Evolutionary conservation across 495 filamentous ascomycete species (phyloP).

Genomic region (Pseudevernia furfuracea): DNA sequence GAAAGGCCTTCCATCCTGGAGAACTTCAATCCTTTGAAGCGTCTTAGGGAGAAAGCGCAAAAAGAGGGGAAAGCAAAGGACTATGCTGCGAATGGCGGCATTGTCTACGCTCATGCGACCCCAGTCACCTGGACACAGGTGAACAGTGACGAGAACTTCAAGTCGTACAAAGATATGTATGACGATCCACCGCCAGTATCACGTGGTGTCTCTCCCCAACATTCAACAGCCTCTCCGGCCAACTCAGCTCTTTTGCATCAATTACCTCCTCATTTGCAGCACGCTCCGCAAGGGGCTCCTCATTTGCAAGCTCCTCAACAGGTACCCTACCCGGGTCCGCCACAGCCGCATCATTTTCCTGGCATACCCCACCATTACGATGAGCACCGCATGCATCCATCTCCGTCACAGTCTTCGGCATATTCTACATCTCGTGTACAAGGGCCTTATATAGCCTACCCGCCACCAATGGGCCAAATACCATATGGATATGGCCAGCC

Average conservation of each 20-base stretch:
- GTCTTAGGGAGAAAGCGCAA: constrained; percentile 50
- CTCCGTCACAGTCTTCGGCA: constrained; percentile 68
- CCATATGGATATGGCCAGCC: constrained; percentile 68
- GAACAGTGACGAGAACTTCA: constrained; percentile 50
- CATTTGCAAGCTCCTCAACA: constrained; percentile 54
- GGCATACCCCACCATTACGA: constrained; percentile 60
- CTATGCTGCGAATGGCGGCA: constrained; percentile 58
- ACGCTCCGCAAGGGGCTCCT: constrained; percentile 27
- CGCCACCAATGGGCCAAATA: constrained; percentile 58
- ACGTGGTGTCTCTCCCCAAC: constrained; percentile 58
- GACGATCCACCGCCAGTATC: constrained; percentile 50
- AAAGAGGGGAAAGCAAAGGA: constrained; percentile 41
- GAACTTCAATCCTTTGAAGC: constrained; percentile 67
- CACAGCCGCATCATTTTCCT: constrained; percentile 55
- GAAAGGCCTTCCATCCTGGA: constrained; percentile 57
- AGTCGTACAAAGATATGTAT: constrained; percentile 69
- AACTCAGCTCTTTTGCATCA: constrained; percentile 65
- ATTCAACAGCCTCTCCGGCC: constrained; percentile 41
- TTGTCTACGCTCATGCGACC: constrained; percentile 70
- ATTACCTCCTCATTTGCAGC: constrained; percentile 57
- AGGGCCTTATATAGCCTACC: constrained; percentile 60
- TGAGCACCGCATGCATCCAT: constrained; percentile 79
- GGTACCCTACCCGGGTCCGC: constrained; percentile 57
- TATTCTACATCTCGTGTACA: constrained; percentile 71
- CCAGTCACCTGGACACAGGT: constrained; percentile 65